phyloP scores from a whole-genome alignment of 495 filamentous ascomycete species.

The Xylona heveae region DNA sequence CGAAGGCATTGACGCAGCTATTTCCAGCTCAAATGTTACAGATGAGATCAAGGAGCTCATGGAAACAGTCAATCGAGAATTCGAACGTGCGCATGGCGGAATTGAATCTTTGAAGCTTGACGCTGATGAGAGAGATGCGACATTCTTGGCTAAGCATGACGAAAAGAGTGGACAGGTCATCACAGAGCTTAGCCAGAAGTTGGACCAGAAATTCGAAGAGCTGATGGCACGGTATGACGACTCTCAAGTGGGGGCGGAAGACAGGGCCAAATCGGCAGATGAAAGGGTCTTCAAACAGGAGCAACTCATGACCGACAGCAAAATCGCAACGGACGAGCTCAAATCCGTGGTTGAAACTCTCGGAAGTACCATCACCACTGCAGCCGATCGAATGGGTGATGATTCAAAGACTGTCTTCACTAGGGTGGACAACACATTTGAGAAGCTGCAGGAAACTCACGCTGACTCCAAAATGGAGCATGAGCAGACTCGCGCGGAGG shows the following conservation, averaged over 20 bases:
- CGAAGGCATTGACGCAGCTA: slow-evolving; percentile 17
- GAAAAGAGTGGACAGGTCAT: slow-evolving; percentile 34
- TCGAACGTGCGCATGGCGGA: slow-evolving; percentile 50
- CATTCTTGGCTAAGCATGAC: slow-evolving; percentile 45
- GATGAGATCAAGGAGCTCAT: slow-evolving; percentile 60
- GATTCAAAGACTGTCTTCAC: slow-evolving; percentile 69
- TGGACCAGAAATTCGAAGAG: slow-evolving; percentile 60
- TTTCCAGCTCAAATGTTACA: slow-evolving; percentile 25
- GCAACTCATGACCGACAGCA: slow-evolving; percentile 47
- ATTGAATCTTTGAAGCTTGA: slow-evolving; percentile 50
- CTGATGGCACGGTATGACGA: slow-evolving; percentile 70
- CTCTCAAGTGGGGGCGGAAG: slow-evolving; percentile 43
- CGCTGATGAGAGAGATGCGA: slow-evolving; percentile 53
- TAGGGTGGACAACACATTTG: slow-evolving; percentile 52
- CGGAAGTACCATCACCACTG: slow-evolving; percentile 60
- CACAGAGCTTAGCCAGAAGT: slow-evolving; percentile 35
- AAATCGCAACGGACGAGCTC: slow-evolving; percentile 65
- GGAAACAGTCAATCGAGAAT: slow-evolving; percentile 58
- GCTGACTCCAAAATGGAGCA: slow-evolving; percentile 52
- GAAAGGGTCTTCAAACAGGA: slow-evolving; percentile 43
- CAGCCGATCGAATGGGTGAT: slow-evolving; percentile 60
- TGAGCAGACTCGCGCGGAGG: slow-evolving; percentile 51
- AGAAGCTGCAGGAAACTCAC: slow-evolving; percentile 57
- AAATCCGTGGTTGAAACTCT: slow-evolving; percentile 66
- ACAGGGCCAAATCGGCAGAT: slow-evolving; percentile 44